Conservation (phyloP, 805 yeast species). For the Candida michaelii region DNA sequence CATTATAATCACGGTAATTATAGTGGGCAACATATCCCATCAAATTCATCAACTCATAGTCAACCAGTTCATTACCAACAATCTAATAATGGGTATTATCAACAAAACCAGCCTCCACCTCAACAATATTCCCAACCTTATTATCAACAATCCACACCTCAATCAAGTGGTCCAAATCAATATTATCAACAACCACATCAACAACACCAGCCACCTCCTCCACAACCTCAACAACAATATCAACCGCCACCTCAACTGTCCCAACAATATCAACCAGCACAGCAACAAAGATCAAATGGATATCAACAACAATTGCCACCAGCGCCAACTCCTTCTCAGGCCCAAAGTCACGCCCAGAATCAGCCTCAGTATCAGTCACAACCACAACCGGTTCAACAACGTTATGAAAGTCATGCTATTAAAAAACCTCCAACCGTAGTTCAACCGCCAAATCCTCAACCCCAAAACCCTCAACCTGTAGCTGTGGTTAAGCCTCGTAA, state of each 20-base stretch:
- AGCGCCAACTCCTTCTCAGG: slow-evolving; percentile 23
- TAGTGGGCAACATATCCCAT: slow-evolving; percentile 8
- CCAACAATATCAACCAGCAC: too few relatives aligned
- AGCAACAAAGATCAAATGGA: slow-evolving; percentile 7
- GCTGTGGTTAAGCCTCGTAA: slow-evolving; percentile 21
- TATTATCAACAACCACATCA: slow-evolving; percentile 16
- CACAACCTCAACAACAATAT: slow-evolving; percentile 13
- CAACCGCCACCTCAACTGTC: slow-evolving; percentile 14
- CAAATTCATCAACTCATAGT: not conserved
- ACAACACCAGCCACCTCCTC: slow-evolving; percentile 13
- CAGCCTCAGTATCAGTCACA: slow-evolving; percentile 4
- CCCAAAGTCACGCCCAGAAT: slow-evolving; percentile 8
- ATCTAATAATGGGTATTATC: too few relatives aligned
- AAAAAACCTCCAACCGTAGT: slow-evolving; percentile 18
- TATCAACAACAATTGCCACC: slow-evolving; percentile 15
- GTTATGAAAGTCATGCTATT: slow-evolving; percentile 14
- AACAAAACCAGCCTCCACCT: slow-evolving; percentile 21
- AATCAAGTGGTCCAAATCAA: slow-evolving; percentile 12
- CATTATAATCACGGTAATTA: slow-evolving; percentile 7
- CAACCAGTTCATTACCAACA: slow-evolving; percentile 15
- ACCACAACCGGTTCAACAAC: slow-evolving; percentile 13
- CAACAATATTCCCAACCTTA: slow-evolving; percentile 5
- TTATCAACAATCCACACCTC: not conserved
- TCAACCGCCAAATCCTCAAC: not conserved
- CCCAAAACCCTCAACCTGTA: not conserved